Evolutionary conservation across 2,329 filamentous ascomycete species (phyloP), one percentile per base, ranked within the genome.

Genomic region (Diaporthe aspalathi): DNA sequence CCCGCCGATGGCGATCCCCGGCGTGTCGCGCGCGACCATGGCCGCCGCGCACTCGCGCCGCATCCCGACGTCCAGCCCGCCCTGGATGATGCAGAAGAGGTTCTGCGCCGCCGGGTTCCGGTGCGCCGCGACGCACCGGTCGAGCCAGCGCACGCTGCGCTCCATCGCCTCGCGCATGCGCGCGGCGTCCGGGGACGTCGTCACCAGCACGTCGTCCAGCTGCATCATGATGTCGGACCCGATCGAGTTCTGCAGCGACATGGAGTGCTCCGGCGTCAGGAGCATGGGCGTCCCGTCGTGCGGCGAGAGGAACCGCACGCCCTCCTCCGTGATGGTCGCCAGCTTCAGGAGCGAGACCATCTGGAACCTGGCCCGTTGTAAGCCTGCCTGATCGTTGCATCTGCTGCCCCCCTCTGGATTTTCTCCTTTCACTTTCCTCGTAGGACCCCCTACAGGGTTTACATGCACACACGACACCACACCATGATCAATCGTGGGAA

Each of bases 201-300:
- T 98, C 38, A 94, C 95, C 66, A 99, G 92, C 17, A 99, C 97
- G 81, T 99, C 97, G 85, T 99, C 96, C 5, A 99, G 90, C 83
- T 99, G 97, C 97, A 99, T 99, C 75, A 98, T 98, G 76, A 99
- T 98, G 82, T 99, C 96, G 74, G 94, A 97, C 74, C 96, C 96
- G 78, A 99, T 99, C 68, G 92, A 95, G 82, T 99, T 98, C 80
- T 99, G 96, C 4, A 99, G 87, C 14, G 91, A 92, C 77, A 99
- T 98, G 0, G 96, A 98, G 84, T 98, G 95, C 81, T 99, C 97
- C 0, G 96, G 96, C 0, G 96, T 99, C 57, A 99, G 90, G 14
- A 99, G 90, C 96, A 99, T 98, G 9, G 95, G 95, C 2, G 91
- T 91, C 43, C 95, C 94, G 84, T 98, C 96, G 80, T 99, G 96